A percentile compares a stretch with the other conserved stretches of the same genome.
phyloP scores from a whole-genome alignment of 2,329 filamentous ascomycete genomes.

The Coniochaeta hoffmannii region DNA sequence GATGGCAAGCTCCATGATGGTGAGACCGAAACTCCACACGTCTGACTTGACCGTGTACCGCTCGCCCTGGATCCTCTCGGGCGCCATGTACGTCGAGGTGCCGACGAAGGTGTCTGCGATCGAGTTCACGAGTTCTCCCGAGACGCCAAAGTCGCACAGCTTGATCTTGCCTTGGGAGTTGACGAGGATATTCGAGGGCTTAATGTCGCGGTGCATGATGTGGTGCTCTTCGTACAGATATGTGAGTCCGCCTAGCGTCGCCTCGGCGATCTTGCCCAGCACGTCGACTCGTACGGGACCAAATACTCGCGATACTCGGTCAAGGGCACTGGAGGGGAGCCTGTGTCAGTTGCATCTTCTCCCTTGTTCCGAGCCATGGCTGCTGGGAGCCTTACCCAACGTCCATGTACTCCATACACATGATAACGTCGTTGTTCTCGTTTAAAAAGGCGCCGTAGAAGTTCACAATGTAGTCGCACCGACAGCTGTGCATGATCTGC shows the following conservation, averaged over 20 bases:
- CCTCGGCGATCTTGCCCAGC: slow-evolving; percentile 94
- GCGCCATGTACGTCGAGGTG: slow-evolving; percentile 98
- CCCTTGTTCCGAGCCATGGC: not conserved
- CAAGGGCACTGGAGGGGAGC: slow-evolving; percentile 61
- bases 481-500: slow-evolving; percentile 97
- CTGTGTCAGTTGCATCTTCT: slow-evolving; percentile 9
- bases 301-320: slow-evolving; percentile 89
- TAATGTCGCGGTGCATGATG: slow-evolving; percentile 99
- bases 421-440: slow-evolving; percentile 93
- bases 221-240: slow-evolving; percentile 94
- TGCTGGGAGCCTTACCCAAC: slow-evolving; percentile 71
- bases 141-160: slow-evolving; percentile 98
- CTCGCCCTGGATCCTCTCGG: slow-evolving; percentile 93
- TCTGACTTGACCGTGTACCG: slow-evolving; percentile 98
- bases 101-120: slow-evolving; percentile 98
- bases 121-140: slow-evolving; percentile 93
- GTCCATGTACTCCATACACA: slow-evolving; percentile 99
- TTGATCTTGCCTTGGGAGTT: slow-evolving; percentile 95
- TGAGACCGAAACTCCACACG: slow-evolving; percentile 95
- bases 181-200: slow-evolving; percentile 94
- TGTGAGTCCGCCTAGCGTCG: slow-evolving; percentile 83
- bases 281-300: slow-evolving; percentile 94
- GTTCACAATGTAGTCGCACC: slow-evolving; percentile 92
- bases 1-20: slow-evolving; percentile 95
- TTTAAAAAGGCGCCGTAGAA: slow-evolving; percentile 98